Evolutionary conservation across 1,284 basidiomycete genomes (phyloP).

Genomic region (Cutaneotrichosporon sp.): DNA sequence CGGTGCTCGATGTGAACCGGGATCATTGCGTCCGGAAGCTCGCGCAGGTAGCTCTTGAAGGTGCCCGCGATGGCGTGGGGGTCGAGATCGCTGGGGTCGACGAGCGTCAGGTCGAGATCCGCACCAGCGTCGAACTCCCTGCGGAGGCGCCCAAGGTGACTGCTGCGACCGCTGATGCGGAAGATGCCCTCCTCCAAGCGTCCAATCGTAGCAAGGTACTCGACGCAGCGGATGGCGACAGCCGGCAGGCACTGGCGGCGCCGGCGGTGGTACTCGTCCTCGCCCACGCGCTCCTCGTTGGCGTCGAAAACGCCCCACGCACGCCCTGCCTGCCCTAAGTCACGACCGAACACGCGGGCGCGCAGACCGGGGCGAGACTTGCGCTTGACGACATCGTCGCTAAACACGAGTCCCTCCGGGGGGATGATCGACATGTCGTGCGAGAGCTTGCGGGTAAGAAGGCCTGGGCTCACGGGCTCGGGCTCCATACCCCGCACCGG

Average conservation of each 20-base stretch:
- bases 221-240: conserved; percentile 48
- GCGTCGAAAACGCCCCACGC: conserved; percentile 38
- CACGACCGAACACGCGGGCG: conserved; percentile 45
- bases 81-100: conserved; percentile 77
- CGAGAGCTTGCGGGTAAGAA: conserved; percentile 23
- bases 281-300: conserved; percentile 22
- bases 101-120: conserved; percentile 75
- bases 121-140: conserved; percentile 84
- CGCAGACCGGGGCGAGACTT: conserved; percentile 15
- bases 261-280: conserved; percentile 32
- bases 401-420: conserved; percentile 14
- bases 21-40: conserved; percentile 74
- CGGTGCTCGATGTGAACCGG: conserved; percentile 67
- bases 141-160: conserved; percentile 70
- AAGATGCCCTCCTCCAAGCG: conserved; percentile 55
- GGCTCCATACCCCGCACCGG: conserved; percentile 11
- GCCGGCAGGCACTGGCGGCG: conserved; percentile 48
- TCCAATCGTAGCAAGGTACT: conserved; percentile 53
- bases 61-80: conserved; percentile 85
- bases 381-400: conserved; percentile 31
- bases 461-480: conserved; percentile 16
- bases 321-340: conserved; percentile 37
- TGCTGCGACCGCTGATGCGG: conserved; percentile 53
- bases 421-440: conserved; percentile 24
- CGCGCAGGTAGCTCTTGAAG: conserved; percentile 58